Conservation (phyloP, 306 rosid genomes). For the Mimosa pudica region DNA sequence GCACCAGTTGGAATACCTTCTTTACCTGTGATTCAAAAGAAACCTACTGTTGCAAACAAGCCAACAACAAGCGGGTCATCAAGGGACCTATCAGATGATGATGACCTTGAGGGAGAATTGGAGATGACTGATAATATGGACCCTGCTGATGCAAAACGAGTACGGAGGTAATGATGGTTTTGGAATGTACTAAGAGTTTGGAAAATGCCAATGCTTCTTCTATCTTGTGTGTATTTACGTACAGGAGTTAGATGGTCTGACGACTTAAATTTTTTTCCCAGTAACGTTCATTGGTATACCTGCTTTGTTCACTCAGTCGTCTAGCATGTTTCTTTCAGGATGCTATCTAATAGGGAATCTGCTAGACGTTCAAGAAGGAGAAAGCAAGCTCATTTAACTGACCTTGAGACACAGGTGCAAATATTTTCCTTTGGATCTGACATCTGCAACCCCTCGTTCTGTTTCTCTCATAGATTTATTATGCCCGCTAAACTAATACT, state of each 20-base stretch:
- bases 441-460: constrained; percentile 1
- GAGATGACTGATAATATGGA: constrained; percentile 60
- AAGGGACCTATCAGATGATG: constrained; percentile 78
- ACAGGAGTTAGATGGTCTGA: constrained; percentile 13
- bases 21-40: constrained; percentile 46
- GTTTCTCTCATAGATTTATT: not conserved
- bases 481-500: constrained; percentile 32
- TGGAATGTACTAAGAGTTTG: constrained; percentile 14
- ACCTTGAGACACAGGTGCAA: constrained; percentile 83
- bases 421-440: not conserved
- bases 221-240: not conserved
- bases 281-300: constrained; percentile 2
- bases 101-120: constrained; percentile 83
- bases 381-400: constrained; percentile 96
- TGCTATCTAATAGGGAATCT: constrained; percentile 97
- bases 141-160: constrained; percentile 78
- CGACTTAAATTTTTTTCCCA: not conserved
- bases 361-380: constrained; percentile 96
- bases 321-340: constrained; percentile 54
- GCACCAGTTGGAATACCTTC: constrained; percentile 46
- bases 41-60: constrained; percentile 44
- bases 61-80: constrained; percentile 81
- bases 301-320: constrained; percentile 27
- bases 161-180: constrained; percentile 73
- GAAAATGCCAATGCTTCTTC: constrained; percentile 17